Conservation (phyloP, 2,329 filamentous ascomycete genomes). For the Sarocladiaceae sp. region DNA sequence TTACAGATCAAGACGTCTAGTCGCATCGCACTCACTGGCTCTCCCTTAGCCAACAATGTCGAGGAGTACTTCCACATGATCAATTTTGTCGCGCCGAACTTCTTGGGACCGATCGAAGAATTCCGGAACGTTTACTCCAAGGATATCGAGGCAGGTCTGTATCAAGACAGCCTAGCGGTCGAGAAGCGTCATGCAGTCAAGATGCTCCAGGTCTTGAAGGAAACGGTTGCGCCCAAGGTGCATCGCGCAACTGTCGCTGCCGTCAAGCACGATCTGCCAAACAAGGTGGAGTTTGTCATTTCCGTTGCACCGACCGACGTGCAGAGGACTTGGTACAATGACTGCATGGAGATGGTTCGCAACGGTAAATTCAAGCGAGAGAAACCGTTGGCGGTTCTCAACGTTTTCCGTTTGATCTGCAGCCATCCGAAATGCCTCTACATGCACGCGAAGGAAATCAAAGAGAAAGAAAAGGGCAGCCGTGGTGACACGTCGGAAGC, state of each 20-base stretch:
- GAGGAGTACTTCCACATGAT: constrained; percentile 83
- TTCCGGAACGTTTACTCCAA: constrained; percentile 65
- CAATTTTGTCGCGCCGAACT: constrained; percentile 76
- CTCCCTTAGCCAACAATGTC: constrained; percentile 78
- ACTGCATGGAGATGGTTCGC: constrained; percentile 31
- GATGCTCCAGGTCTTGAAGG: constrained; percentile 63
- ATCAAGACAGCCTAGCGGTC: constrained; percentile 48
- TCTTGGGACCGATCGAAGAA: constrained; percentile 60
- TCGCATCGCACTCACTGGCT: constrained; percentile 80
- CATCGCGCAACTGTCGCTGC: constrained; percentile 62
- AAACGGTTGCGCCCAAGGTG: constrained; percentile 70
- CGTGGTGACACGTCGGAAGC: constrained; percentile 18
- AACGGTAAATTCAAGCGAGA: constrained; percentile 9
- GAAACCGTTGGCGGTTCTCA: constrained; percentile 26
- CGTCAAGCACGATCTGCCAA: constrained; percentile 61
- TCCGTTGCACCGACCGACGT: constrained; percentile 61
- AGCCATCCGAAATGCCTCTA: constrained; percentile 46
- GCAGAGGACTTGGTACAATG: constrained; percentile 58
- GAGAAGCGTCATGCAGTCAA: constrained; percentile 57
- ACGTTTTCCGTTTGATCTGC: constrained; percentile 40
- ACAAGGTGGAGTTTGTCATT: constrained; percentile 77
- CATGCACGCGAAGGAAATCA: constrained; percentile 21
- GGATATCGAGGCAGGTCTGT: constrained; percentile 69
- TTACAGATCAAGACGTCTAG: constrained; percentile 57
- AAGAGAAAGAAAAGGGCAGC: constrained; percentile 10